These are phyloP conservation scores for Chaetomiaceae sp. DNA, from an alignment of 2,329 filamentous ascomycete genomes.

Conservation along the genomic window DNA sequence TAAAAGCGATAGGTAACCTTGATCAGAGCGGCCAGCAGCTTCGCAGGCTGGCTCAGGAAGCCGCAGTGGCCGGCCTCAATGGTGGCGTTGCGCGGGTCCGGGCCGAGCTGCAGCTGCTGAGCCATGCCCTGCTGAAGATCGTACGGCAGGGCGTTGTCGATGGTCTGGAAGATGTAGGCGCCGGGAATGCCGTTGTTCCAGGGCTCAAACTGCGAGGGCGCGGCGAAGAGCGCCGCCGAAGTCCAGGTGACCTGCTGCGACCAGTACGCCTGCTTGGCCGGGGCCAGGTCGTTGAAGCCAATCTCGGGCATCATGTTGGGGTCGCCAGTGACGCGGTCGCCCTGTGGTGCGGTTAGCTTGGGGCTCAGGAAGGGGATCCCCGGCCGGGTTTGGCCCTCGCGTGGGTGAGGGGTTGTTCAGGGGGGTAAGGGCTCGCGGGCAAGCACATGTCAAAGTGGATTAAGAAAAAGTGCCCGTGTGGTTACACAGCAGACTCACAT, in stretches of 20 bases:
- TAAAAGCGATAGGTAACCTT: not conserved
- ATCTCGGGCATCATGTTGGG: conserved; percentile 6
- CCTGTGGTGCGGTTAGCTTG: not conserved
- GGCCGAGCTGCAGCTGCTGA: conserved; percentile 4
- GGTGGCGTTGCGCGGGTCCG: not conserved
- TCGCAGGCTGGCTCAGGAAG: conserved; percentile 4
- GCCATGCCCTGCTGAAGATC: conserved; percentile 7
- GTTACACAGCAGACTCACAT: conserved; percentile 4
- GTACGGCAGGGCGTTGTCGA: conserved; percentile 9
- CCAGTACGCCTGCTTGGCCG: conserved; percentile 3
- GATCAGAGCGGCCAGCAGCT: conserved; percentile 1
- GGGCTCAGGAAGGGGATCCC: too few species aligned
- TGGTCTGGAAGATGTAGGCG: conserved; percentile 6
- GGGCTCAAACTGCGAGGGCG: conserved; percentile 2
- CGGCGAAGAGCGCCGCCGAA: conserved; percentile 4
- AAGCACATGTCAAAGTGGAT: too few species aligned
- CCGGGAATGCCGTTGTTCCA: conserved; percentile 12
- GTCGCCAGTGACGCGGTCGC: conserved; percentile 8
- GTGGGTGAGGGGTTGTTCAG: too few species aligned
- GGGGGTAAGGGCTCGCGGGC: too few species aligned
- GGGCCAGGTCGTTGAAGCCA: conserved; percentile 10
- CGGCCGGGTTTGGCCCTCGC: too few species aligned
- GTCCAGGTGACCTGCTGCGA: conserved; percentile 6
- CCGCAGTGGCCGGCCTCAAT: conserved; percentile 4
- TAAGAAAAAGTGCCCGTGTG: too few species aligned